Conservation (phyloP, 106 monocot species). For the Allium sativum region DNA sequence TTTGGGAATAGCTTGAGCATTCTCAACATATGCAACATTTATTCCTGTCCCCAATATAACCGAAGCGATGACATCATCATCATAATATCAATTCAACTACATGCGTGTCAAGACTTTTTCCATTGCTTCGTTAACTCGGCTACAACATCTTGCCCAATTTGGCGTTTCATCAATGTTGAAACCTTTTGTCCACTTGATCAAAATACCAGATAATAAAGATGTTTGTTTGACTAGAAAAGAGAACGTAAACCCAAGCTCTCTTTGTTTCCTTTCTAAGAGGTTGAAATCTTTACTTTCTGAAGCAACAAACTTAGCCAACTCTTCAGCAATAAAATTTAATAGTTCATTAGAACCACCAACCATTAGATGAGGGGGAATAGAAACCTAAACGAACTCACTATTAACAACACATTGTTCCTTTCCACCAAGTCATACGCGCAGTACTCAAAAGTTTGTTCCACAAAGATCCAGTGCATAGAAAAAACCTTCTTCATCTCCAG, state of each 20-base stretch:
- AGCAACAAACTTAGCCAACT: slow-evolving; percentile 61
- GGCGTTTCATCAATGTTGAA: slow-evolving; percentile 72
- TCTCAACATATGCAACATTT: no score
- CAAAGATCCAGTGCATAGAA: slow-evolving; percentile 95
- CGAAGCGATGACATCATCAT: no score
- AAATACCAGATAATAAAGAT: slow-evolving; percentile 76
- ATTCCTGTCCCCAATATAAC: no score
- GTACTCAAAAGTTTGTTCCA: slow-evolving; percentile 81
- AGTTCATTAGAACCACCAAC: slow-evolving; percentile 62
- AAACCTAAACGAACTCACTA: slow-evolving; percentile 52
- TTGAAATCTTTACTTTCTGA: slow-evolving; percentile 59
- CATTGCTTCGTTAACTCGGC: no score
- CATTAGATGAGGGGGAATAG: slow-evolving; percentile 81
- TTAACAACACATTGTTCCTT: slow-evolving; percentile 53
- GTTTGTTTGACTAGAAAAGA: slow-evolving; percentile 92
- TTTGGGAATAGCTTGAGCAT: no score
- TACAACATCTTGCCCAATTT: no score
- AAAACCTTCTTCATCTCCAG: slow-evolving; percentile 69
- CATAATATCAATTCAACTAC: no score
- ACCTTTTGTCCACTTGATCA: slow-evolving; percentile 96
- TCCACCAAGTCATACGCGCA: slow-evolving; percentile 75
- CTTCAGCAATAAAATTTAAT: slow-evolving; percentile 87
- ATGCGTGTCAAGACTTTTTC: no score
- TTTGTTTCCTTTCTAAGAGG: slow-evolving; percentile 51
- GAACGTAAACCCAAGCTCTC: slow-evolving; percentile 97